Percentiles rank a stretch among this genome's conserved stretches.
Conservation (phyloP, 805 yeast species). For the Saccharomycopsis oosterbeekiorum region DNA sequence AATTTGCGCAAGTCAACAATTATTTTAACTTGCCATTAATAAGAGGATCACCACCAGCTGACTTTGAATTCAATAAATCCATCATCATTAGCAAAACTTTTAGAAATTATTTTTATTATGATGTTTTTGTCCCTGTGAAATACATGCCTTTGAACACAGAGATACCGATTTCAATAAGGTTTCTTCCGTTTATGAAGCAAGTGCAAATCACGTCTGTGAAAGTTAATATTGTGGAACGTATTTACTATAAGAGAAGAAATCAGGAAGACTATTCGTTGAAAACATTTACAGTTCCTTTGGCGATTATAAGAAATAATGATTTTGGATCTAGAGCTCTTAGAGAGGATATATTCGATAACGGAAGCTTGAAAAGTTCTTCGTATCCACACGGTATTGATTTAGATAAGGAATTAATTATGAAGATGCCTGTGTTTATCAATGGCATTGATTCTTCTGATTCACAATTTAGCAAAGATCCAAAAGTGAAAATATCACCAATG, state of each 20-base stretch:
- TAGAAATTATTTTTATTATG: conserved; percentile 63
- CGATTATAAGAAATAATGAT: conserved; percentile 55
- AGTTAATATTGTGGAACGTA: conserved; percentile 56
- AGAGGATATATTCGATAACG: conserved; percentile 33
- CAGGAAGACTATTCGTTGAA: conserved; percentile 25
- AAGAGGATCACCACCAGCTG: conserved; percentile 33
- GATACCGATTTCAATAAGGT: conserved; percentile 50
- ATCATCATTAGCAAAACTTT: conserved; percentile 67
- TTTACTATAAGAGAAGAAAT: conserved; percentile 52
- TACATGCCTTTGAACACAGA: conserved; percentile 55
- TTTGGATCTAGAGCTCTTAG: conserved; percentile 36
- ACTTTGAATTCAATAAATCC: conserved; percentile 48
- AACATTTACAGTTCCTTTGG: conserved; percentile 48
- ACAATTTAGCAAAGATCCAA: background rate
- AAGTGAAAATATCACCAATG: background rate
- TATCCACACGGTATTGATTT: background rate
- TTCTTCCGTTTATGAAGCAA: conserved; percentile 56
- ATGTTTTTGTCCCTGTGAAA: conserved; percentile 61
- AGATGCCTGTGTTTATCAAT: background rate
- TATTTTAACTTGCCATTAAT: conserved; percentile 20
- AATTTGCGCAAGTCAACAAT: conserved; percentile 6
- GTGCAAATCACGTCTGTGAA: conserved; percentile 53
- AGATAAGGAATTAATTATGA: background rate
- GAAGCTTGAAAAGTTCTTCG: background rate
- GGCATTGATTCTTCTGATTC: background rate